Percentiles rank a stretch among this genome's conserved stretches.
phyloP scores from a whole-genome alignment of 2,329 filamentous ascomycete genomes.

The Colletotrichum plurivorum region DNA sequence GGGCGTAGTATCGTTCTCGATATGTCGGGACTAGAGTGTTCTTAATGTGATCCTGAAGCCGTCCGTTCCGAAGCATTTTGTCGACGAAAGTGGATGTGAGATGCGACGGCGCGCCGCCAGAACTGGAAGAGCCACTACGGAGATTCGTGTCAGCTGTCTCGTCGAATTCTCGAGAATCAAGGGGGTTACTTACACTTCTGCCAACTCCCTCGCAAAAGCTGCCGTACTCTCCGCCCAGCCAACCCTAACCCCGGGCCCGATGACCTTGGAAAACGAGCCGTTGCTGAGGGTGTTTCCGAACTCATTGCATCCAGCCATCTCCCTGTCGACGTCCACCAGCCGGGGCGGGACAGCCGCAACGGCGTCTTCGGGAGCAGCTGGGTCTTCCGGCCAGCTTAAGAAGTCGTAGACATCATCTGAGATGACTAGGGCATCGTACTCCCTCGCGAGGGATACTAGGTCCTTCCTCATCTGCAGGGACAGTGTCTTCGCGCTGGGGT shows the following conservation, averaged over 20 bases:
- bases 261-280: constrained; percentile 92
- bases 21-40: constrained; percentile 43
- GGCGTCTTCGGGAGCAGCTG: constrained; percentile 49
- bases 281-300: constrained; percentile 90
- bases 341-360: constrained; percentile 73
- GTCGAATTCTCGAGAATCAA: background rate
- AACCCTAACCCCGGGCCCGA: constrained; percentile 83
- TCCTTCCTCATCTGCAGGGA: constrained; percentile 75
- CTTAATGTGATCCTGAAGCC: constrained; percentile 42
- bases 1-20: constrained; percentile 38
- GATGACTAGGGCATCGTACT: constrained; percentile 84
- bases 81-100: constrained; percentile 25
- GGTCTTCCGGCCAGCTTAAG: constrained; percentile 75
- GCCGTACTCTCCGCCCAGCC: constrained; percentile 86
- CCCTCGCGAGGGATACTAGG: constrained; percentile 81
- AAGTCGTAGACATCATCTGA: constrained; percentile 96
- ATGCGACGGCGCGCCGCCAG: constrained; percentile 46
- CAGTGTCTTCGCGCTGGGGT: constrained; percentile 89
- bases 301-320: constrained; percentile 64
- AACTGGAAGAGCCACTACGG: constrained; percentile 19
- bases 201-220: constrained; percentile 64
- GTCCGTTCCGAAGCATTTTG: constrained; percentile 41
- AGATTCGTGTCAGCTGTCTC: background rate
- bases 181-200: constrained; percentile 65
- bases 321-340: constrained; percentile 82